Evolutionary conservation across 345 rosid species (phyloP).

Genomic region (Salix exigua): DNA sequence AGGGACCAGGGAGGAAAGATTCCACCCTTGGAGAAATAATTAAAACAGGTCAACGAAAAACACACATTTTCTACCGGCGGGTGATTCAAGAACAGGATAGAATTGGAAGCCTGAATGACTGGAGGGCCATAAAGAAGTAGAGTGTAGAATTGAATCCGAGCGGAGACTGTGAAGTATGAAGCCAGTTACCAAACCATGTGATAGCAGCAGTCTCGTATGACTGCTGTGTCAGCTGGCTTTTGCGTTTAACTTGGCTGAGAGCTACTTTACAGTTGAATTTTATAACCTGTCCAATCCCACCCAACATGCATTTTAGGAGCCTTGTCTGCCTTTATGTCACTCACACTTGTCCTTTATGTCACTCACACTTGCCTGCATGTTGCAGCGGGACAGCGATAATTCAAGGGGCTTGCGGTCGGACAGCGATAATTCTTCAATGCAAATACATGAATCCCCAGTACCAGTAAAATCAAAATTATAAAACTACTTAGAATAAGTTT

Average conservation of each 20-base stretch:
- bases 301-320: not conserved
- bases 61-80: not conserved
- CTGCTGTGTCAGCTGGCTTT: constrained; percentile 4
- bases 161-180: not conserved
- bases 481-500: not conserved
- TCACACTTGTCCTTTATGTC: not conserved
- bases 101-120: not conserved
- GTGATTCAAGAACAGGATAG: not conserved
- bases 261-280: not conserved
- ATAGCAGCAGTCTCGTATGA: not conserved
- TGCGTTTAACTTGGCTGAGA: constrained; percentile 8
- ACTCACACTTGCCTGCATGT: not conserved
- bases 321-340: not conserved
- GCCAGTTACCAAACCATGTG: not conserved
- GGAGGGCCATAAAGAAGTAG: not conserved
- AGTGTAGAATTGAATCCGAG: not conserved
- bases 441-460: not conserved
- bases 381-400: not conserved
- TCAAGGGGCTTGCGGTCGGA: not conserved
- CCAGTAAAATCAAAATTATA: not conserved
- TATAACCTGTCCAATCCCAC: not conserved
- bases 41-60: not conserved
- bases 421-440: not conserved
- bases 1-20: not conserved
- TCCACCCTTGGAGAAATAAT: not conserved